Percentiles rank a stretch among this genome's conserved stretches.
These are phyloP conservation scores for Leonotis leonurus DNA, from an alignment of 257 asterid species.

Conservation along the genomic window DNA sequence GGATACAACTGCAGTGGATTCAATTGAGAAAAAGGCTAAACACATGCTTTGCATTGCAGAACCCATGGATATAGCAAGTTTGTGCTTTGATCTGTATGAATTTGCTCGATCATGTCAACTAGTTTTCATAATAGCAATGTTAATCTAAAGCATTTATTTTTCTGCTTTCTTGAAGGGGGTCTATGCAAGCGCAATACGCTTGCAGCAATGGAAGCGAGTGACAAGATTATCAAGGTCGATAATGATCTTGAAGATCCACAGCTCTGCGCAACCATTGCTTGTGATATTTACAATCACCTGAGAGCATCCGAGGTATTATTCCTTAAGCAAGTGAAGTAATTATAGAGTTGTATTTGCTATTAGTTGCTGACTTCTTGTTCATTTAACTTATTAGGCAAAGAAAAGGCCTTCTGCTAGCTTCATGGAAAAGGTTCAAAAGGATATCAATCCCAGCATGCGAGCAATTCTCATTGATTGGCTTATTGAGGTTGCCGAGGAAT, in stretches of 20 bases:
- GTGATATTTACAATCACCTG: constrained; percentile 84
- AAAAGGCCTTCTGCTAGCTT: constrained; percentile 53
- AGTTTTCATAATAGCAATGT: neutral
- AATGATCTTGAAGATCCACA: constrained; percentile 69
- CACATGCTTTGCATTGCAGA: constrained; percentile 63
- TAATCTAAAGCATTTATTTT: neutral
- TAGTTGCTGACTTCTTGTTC: constrained; percentile 1
- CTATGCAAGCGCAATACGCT: constrained; percentile 66
- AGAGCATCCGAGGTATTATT: constrained; percentile 72
- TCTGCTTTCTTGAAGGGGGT: constrained; percentile 31
- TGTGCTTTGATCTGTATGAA: constrained; percentile 10
- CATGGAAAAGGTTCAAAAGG: constrained; percentile 52
- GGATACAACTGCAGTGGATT: constrained; percentile 50
- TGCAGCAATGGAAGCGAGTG: constrained; percentile 33
- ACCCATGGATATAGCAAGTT: constrained; percentile 44
- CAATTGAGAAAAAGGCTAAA: constrained; percentile 55
- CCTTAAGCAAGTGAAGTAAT: no score
- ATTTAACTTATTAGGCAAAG: constrained; percentile 42
- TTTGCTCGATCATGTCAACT: neutral
- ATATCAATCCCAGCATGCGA: constrained; percentile 49
- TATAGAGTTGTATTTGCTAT: neutral
- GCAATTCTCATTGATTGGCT: constrained; percentile 69
- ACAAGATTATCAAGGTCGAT: constrained; percentile 52
- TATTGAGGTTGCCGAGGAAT: constrained; percentile 93
- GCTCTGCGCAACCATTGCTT: constrained; percentile 80